Percentiles rank a stretch among this genome's conserved stretches.
Evolutionary conservation across 2,329 filamentous ascomycete species (phyloP).

Genomic region (Penicillium sp.): DNA sequence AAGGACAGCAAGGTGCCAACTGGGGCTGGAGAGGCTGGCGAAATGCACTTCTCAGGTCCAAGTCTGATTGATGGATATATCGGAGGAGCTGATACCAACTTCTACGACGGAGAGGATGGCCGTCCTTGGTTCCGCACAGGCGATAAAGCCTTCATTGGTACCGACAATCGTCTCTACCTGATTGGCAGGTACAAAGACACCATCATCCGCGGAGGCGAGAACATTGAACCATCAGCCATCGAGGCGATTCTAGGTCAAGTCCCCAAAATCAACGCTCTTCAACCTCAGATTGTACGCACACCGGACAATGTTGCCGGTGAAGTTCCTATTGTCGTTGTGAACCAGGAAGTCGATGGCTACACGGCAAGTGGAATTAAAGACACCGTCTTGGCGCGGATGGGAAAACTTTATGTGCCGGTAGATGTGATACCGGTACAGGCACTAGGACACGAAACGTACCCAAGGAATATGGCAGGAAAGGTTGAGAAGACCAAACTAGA

Average conservation of each 20-base stretch:
- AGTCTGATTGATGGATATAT: slow-evolving; percentile 8
- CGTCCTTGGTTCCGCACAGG: slow-evolving; percentile 13
- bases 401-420: slow-evolving; percentile 9
- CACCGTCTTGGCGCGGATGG: slow-evolving; percentile 6
- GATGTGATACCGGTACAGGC: slow-evolving; percentile 7
- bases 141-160: slow-evolving; percentile 12
- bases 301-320: slow-evolving; percentile 10
- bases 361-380: slow-evolving; percentile 3
- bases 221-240: slow-evolving; percentile 14
- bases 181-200: slow-evolving; percentile 15
- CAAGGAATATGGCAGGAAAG: slow-evolving; percentile 6
- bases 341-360: background rate
- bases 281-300: slow-evolving; percentile 9
- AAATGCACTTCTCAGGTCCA: slow-evolving; percentile 7
- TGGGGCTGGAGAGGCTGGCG: background rate
- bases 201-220: slow-evolving; percentile 17
- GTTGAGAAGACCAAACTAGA: slow-evolving; percentile 6
- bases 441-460: slow-evolving; percentile 5
- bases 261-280: slow-evolving; percentile 4
- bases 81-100: slow-evolving; percentile 4
- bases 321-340: slow-evolving; percentile 8
- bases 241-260: slow-evolving; percentile 9
- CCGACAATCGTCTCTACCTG: slow-evolving; percentile 11
- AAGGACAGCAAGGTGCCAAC: background rate
- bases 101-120: slow-evolving; percentile 11